Evolutionary conservation across 1,284 basidiomycete genomes (phyloP).

Genomic region (Retiboletus flavoniger): DNA sequence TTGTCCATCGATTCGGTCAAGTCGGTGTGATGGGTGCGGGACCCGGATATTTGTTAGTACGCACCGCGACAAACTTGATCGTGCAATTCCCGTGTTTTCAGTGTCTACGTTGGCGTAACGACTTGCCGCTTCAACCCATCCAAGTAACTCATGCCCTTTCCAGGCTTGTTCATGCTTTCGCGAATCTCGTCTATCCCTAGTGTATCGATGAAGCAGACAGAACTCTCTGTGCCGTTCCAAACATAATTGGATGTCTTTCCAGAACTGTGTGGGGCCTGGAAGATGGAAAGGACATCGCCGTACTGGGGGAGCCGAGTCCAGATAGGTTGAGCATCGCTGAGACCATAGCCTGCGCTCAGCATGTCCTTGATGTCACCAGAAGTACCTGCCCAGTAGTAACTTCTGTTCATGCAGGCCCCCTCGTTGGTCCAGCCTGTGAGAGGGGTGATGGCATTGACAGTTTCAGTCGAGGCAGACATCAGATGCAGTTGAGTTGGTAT

Average conservation of each 20-base stretch:
- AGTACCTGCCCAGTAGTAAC: conserved; percentile 4
- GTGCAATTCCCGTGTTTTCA: background rate
- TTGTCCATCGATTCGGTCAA: background rate
- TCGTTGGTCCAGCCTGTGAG: conserved; percentile 4
- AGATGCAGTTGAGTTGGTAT: background rate
- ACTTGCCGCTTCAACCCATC: background rate
- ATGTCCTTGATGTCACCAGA: background rate
- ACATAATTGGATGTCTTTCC: background rate
- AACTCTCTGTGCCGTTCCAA: background rate
- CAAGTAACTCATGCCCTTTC: background rate
- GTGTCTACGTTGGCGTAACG: background rate
- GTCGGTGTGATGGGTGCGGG: background rate
- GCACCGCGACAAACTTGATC: background rate
- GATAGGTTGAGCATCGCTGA: background rate
- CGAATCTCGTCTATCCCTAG: background rate
- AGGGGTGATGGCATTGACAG: background rate
- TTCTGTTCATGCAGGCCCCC: background rate
- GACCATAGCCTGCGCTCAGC: background rate
- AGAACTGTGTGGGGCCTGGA: background rate
- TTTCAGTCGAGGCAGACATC: background rate
- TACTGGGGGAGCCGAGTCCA: background rate
- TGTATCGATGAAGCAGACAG: background rate
- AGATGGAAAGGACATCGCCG: conserved; percentile 5
- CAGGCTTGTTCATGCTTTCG: background rate
- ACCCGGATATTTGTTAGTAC: background rate